A percentile compares a stretch with the other conserved stretches of the same genome.
Evolutionary conservation across 202 grass and related monocot genomes (phyloP).

Genomic region (Saccharum hybrid): DNA sequence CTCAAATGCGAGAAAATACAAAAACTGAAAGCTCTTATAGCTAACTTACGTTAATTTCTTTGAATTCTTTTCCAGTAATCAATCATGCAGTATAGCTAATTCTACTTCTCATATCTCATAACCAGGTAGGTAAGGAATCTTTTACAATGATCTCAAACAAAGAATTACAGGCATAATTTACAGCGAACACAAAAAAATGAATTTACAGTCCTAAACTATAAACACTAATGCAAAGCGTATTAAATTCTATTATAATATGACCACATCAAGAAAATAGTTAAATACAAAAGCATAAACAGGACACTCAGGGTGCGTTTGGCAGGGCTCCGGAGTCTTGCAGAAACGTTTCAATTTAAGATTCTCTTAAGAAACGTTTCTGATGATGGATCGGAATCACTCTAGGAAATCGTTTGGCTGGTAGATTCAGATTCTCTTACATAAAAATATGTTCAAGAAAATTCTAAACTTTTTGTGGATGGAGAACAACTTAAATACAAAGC

Average conservation of each 20-base stretch:
- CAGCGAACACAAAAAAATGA: not conserved
- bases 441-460: too few species aligned
- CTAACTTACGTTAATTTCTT: not conserved
- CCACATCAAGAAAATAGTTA: not conserved
- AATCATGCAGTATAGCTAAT: not conserved
- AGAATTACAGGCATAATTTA: not conserved
- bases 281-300: conserved; percentile 4
- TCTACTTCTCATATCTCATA: not conserved
- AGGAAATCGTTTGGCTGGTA: too few species aligned
- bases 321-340: too few species aligned
- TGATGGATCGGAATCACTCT: too few species aligned
- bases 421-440: too few species aligned
- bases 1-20: not conserved
- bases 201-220: not conserved
- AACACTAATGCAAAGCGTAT: not conserved
- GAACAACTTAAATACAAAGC: too few species aligned
- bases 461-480: too few species aligned
- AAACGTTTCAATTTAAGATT: too few species aligned
- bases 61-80: not conserved
- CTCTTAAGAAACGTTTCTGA: too few species aligned
- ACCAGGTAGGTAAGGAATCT: not conserved
- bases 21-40: not conserved
- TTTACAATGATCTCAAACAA: conserved; percentile 1
- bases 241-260: conserved; percentile 28
- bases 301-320: not conserved